phyloP scores from a whole-genome alignment of 2,329 filamentous ascomycete species.

The Emergomyces pasteurianus region DNA sequence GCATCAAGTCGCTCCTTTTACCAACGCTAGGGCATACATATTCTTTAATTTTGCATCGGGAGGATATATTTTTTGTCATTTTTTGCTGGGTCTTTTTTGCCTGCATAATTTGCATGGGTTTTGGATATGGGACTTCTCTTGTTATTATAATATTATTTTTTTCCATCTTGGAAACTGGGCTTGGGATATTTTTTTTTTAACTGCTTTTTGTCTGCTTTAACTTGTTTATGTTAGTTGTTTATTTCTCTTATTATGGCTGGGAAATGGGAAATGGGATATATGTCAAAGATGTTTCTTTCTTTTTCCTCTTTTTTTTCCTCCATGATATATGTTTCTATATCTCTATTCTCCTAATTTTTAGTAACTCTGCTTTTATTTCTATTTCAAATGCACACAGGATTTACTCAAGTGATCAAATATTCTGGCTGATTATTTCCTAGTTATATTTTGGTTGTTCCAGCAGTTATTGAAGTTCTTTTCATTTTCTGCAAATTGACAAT shows the following conservation, averaged over 20 bases:
- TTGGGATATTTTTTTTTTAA: conserved; percentile 1
- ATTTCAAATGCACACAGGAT: not conserved
- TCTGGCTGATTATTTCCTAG: not conserved
- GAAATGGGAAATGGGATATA: conserved; percentile 3
- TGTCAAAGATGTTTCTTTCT: not conserved
- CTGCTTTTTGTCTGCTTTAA: not conserved
- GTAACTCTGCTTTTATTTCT: not conserved
- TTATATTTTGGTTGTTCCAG: not conserved
- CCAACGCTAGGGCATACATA: conserved; percentile 1
- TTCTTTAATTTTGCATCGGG: conserved; percentile 1
- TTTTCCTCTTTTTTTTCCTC: not conserved
- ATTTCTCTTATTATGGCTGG: not conserved
- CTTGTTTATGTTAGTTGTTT: conserved; percentile 2
- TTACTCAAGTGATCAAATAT: not conserved
- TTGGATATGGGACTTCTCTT: conserved; percentile 8
- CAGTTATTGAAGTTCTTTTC: not conserved
- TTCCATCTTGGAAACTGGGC: conserved; percentile 4
- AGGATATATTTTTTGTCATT: not conserved
- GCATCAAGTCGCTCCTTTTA: conserved; percentile 9
- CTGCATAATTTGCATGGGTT: conserved; percentile 9
- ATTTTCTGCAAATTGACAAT: not conserved
- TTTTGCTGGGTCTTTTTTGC: not conserved
- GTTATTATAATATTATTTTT: not conserved
- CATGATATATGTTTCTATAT: not conserved
- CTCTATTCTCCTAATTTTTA: conserved; percentile 2